Evolutionary conservation across 2,329 filamentous ascomycete species (phyloP).

Genomic region (Aspergillus piperis): DNA sequence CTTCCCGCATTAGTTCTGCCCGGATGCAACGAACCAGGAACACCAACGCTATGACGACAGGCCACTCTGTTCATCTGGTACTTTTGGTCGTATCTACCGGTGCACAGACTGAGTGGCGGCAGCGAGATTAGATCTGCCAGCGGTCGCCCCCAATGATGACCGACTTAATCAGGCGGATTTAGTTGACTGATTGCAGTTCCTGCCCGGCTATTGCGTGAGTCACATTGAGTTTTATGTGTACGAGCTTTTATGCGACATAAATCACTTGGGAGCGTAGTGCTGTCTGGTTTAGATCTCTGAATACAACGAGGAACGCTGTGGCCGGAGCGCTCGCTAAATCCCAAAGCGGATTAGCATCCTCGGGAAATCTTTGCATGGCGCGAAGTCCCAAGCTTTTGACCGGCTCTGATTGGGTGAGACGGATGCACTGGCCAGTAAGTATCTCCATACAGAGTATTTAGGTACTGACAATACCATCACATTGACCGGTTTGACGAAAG

Average conservation of each 20-base stretch:
- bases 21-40: background rate
- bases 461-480: background rate
- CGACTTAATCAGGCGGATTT: constrained; percentile 16
- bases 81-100: constrained; percentile 4
- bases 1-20: background rate
- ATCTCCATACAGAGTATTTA: background rate
- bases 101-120: constrained; percentile 22
- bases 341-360: background rate
- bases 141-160: constrained; percentile 17
- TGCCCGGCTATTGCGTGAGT: too few species aligned
- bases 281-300: background rate
- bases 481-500: background rate
- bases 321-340: background rate
- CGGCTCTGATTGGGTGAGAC: background rate
- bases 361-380: background rate
- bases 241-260: background rate
- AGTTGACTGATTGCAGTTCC: too few species aligned
- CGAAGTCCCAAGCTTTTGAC: background rate
- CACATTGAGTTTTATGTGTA: background rate
- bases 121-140: constrained; percentile 22
- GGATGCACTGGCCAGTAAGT: constrained; percentile 11
- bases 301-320: background rate
- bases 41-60: constrained; percentile 7
- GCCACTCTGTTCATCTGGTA: background rate
- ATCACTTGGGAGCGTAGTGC: background rate